These are phyloP conservation scores for Colletotrichum aenigma DNA, from an alignment of 2,329 filamentous ascomycete genomes.

Conservation along the genomic window DNA sequence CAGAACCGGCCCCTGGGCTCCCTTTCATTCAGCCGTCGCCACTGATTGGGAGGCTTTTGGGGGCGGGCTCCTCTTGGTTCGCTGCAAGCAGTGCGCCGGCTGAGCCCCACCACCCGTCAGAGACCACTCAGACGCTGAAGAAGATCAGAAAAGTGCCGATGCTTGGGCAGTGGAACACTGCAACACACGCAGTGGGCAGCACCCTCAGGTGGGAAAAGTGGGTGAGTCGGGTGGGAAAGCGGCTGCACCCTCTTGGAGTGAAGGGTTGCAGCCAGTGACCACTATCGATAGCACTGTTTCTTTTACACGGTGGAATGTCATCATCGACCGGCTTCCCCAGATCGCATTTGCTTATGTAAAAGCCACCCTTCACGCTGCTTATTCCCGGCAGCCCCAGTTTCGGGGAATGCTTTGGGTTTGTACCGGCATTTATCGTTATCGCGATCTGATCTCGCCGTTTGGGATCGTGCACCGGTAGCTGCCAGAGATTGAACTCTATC, in stretches of 20 bases:
- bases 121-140: not conserved
- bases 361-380: not conserved
- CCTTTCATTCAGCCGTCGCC: not conserved
- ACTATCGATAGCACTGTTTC: not conserved
- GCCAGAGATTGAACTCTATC: not conserved
- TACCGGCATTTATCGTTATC: not conserved
- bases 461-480: not conserved
- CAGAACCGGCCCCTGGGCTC: not conserved
- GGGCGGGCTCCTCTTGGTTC: not conserved
- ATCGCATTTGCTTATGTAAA: not conserved
- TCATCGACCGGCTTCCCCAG: conserved; percentile 10
- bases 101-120: not conserved
- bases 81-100: not conserved
- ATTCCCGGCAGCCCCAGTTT: not conserved
- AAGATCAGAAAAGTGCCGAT: not conserved
- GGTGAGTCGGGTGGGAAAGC: not conserved
- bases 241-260: not conserved
- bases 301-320: not conserved
- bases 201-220: not conserved
- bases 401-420: not conserved
- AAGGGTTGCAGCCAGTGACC: not conserved
- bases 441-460: not conserved
- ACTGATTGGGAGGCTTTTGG: not conserved
- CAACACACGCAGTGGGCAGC: not conserved
- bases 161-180: not conserved